phyloP scores from a whole-genome alignment of 164 flowering plant species.

The Sextonia rubra region DNA sequence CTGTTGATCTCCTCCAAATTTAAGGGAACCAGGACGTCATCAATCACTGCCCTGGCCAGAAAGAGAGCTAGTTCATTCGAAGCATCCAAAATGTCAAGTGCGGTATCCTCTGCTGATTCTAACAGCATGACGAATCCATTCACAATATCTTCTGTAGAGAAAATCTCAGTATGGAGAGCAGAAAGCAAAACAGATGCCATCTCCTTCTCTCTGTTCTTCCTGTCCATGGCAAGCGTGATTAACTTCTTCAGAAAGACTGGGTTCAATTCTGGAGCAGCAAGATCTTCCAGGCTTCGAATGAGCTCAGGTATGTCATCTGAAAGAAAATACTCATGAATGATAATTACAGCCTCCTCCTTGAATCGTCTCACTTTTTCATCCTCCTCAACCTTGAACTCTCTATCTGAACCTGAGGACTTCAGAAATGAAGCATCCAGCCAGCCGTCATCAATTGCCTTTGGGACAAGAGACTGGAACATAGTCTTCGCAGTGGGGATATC shows the following conservation, averaged over 20 bases:
- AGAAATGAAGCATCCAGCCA: conserved; percentile 80
- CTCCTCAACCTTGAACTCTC: conserved; percentile 31
- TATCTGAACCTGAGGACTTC: conserved; percentile 40
- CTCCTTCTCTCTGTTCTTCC: conserved; percentile 94
- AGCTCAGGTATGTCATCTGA: conserved; percentile 98
- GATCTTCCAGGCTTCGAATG: conserved; percentile 81
- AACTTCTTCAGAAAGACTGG: conserved; percentile 85
- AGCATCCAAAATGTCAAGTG: conserved; percentile 91
- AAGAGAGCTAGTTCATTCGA: conserved; percentile 89
- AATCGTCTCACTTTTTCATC: conserved; percentile 48
- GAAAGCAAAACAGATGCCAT: conserved; percentile 96
- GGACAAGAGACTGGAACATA: conserved; percentile 53
- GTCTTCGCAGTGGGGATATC: conserved; percentile 89
- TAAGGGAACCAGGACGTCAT: conserved; percentile 86
- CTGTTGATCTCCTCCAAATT: conserved; percentile 77
- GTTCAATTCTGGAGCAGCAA: conserved; percentile 65
- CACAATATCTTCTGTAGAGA: conserved; percentile 86
- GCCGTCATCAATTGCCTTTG: conserved; percentile 72
- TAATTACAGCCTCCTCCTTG: conserved; percentile 75
- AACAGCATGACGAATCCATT: conserved; percentile 87
- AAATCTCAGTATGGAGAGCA: conserved; percentile 80
- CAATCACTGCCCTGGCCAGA: conserved; percentile 91
- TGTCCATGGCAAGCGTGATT: conserved; percentile 93
- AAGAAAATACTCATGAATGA: conserved; percentile 89
- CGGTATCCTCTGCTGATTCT: conserved; percentile 95